Percentiles rank a stretch among this genome's conserved stretches.
Evolutionary conservation across 371 early-diverging fungal species (phyloP).

Genomic region (Rhizomucor pusillus): DNA sequence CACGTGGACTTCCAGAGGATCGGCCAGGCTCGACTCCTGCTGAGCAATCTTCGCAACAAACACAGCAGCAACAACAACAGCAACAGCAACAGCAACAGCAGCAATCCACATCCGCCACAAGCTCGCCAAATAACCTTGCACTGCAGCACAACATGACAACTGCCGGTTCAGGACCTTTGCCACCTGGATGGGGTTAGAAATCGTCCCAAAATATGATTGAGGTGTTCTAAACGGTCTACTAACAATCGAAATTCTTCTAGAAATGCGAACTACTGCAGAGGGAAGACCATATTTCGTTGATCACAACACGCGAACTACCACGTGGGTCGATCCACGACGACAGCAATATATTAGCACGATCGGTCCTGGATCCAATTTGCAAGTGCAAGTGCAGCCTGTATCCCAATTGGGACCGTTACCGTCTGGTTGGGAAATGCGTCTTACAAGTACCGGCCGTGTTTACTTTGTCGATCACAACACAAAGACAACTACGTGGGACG

Average conservation of each 20-base stretch:
- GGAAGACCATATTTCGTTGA: slow-evolving; percentile 96
- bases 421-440: slow-evolving; percentile 97
- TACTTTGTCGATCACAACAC: slow-evolving; percentile 95
- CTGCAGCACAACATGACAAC: slow-evolving; percentile 58
- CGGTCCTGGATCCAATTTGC: slow-evolving; percentile 51
- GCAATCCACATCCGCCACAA: slow-evolving; percentile 6
- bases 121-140: slow-evolving; percentile 32
- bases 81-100: slow-evolving; percentile 6
- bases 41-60: slow-evolving; percentile 4
- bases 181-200: slow-evolving; percentile 85
- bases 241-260: slow-evolving; percentile 10
- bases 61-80: slow-evolving; percentile 1
- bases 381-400: slow-evolving; percentile 70
- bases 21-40: slow-evolving; percentile 20
- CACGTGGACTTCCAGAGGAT: slow-evolving; percentile 76
- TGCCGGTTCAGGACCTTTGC: slow-evolving; percentile 83
- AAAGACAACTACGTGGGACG: slow-evolving; percentile 96
- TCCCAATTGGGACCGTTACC: slow-evolving; percentile 87
- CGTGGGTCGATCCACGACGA: slow-evolving; percentile 92
- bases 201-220: no score
- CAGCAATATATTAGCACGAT: slow-evolving; percentile 60
- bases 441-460: slow-evolving; percentile 86
- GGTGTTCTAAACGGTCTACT: background rate
- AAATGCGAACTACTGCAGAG: slow-evolving; percentile 80
- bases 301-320: slow-evolving; percentile 95